These are phyloP conservation scores for Neurospora discreta DNA, from an alignment of 495 filamentous ascomycete genomes.

Conservation along the genomic window DNA sequence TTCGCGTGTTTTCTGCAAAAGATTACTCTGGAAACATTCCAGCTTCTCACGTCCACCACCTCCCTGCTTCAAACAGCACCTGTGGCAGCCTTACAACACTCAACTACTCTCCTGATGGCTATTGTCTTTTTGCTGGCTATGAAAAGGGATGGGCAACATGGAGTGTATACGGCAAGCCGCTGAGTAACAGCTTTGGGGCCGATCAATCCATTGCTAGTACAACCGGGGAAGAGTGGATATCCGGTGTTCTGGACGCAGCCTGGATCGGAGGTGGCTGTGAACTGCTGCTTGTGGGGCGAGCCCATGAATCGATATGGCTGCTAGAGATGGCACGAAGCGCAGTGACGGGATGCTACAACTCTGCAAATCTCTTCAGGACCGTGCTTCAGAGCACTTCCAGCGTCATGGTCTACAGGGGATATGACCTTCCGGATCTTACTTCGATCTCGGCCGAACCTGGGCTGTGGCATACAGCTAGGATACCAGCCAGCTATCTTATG, in stretches of 20 bases:
- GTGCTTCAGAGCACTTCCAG: conserved; percentile 79
- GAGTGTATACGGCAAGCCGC: conserved; percentile 92
- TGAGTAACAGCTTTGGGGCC: conserved; percentile 66
- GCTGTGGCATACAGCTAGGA: conserved; percentile 83
- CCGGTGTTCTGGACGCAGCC: conserved; percentile 57
- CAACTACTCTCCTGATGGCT: conserved; percentile 89
- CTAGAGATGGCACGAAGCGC: conserved; percentile 89
- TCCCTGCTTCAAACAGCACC: conserved; percentile 49
- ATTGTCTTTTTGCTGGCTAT: conserved; percentile 90
- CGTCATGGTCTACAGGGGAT: conserved; percentile 84
- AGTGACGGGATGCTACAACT: conserved; percentile 78
- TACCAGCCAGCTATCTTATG: conserved; percentile 72
- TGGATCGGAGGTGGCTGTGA: conserved; percentile 88
- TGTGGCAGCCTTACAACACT: conserved; percentile 65
- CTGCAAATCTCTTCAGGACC: conserved; percentile 78
- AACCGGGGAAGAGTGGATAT: conserved; percentile 71
- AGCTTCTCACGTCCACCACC: conserved; percentile 66
- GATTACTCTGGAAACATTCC: conserved; percentile 92
- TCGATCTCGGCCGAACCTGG: conserved; percentile 87
- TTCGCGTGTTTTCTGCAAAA: conserved; percentile 78
- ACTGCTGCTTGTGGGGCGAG: conserved; percentile 56
- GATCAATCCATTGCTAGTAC: conserved; percentile 49
- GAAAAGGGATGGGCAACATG: conserved; percentile 89
- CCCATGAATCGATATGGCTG: conserved; percentile 72
- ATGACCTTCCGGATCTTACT: conserved; percentile 79